These are phyloP conservation scores for Penicillium coprophilum DNA, from an alignment of 495 filamentous ascomycete genomes.

Conservation along the genomic window DNA sequence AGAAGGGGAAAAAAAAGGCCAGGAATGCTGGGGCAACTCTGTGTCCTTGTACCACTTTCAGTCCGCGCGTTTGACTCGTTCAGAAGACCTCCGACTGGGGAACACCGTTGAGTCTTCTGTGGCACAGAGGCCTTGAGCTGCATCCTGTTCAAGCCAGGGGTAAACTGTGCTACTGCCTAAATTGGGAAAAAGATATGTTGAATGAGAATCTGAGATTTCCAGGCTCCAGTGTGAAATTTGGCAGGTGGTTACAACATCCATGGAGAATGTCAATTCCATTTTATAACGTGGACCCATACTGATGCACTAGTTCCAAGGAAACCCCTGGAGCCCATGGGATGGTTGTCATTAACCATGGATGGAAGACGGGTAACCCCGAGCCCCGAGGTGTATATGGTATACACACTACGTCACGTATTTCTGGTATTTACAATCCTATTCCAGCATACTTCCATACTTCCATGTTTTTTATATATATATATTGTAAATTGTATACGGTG, in stretches of 20 bases:
- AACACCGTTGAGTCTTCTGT: slow-evolving; percentile 4
- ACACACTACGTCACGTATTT: background rate
- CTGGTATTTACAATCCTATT: slow-evolving; percentile 1
- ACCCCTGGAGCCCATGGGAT: background rate
- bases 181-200: background rate
- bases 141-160: slow-evolving; percentile 15
- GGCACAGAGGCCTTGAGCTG: slow-evolving; percentile 9
- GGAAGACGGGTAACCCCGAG: background rate
- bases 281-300: too few relatives aligned
- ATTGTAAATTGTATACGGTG: too few relatives aligned
- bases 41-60: slow-evolving; percentile 11
- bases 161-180: slow-evolving; percentile 6
- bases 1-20: background rate
- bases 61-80: slow-evolving; percentile 5
- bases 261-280: slow-evolving; percentile 1
- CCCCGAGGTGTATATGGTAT: background rate
- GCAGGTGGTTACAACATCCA: too few relatives aligned
- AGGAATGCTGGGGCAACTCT: slow-evolving; percentile 8
- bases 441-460: background rate
- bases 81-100: slow-evolving; percentile 3
- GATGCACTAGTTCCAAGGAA: too few relatives aligned
- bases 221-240: background rate
- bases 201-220: background rate
- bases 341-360: slow-evolving; percentile 3
- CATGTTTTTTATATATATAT: background rate